Evolutionary conservation across 208 protist species (phyloP), one percentile per base, ranked within the genome.

Genomic region (Acanthamoeba triangularis): DNA sequence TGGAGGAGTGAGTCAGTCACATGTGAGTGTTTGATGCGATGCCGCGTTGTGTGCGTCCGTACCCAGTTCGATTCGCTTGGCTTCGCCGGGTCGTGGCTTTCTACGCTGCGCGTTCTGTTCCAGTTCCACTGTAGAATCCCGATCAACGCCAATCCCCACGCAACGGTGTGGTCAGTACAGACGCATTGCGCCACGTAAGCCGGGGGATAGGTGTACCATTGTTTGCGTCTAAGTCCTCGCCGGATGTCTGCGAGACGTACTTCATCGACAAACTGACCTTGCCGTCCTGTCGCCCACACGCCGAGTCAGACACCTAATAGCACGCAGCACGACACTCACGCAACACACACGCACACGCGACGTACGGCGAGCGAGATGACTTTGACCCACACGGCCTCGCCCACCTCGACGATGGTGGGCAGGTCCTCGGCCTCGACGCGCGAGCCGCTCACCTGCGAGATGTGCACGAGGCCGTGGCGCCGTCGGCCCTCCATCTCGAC

Each of bases 351-450:
- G 18, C 85, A 8, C 28, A 69, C 85, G 49, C 23, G 14, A 90
- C 61, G 61, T 93, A 93, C 91, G 67, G 91, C 56, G 41, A 91
- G 33, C 52, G 41, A n/a, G 44, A 96, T 67, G 13, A 96, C 90
- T 59, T 88, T 67, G 61, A 96, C 95, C 69, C 90, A 95, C 23
- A 96, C 95, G n/a, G 78, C 74, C 44, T 96, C 95, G 61, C 90
- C 95, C 41, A 82, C 59, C 61, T 91, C 47, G 35, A 94, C 95
- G 20, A 96, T 94, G 33, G 72, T 76, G 63, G 91, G 72, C 30
- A 94, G 65, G 69, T 96, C 95, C 52, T 95, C 95, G 52, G 87
- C 28, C 90, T 96, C 90, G 25, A 96, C 90, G 25, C 90, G 88
- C 28, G 47, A 44, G 44, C 25, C 23, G 90, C 90, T 94, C 44